Conservation (phyloP, 129 eudicot genomes). For the Chrysanthemum makinoi region DNA sequence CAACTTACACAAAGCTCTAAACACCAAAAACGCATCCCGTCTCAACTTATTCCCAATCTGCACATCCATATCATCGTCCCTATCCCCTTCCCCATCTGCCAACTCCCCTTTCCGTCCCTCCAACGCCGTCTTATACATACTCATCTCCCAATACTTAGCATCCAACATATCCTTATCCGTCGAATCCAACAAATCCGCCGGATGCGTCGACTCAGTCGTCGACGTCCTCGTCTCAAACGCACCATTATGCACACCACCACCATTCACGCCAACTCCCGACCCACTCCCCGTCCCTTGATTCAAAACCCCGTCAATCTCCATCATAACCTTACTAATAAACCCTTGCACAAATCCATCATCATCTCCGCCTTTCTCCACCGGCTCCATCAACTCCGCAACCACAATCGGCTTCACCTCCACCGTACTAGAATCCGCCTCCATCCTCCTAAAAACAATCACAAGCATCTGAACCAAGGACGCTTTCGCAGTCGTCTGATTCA, state of each 20-base stretch:
- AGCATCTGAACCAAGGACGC: constrained; percentile 96
- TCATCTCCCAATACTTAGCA: constrained; percentile 99
- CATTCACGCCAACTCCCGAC: constrained; percentile 42
- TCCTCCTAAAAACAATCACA: constrained; percentile 92
- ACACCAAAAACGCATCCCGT: constrained; percentile 94
- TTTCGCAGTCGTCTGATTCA: constrained; percentile 91
- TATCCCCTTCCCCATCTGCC: constrained; percentile 83
- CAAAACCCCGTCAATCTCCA: constrained; percentile 89
- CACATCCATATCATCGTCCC: constrained; percentile 94
- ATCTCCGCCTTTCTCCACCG: constrained; percentile 62
- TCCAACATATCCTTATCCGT: constrained; percentile 99
- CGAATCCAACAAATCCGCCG: constrained; percentile 95
- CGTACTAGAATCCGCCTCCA: constrained; percentile 93
- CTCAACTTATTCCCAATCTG: constrained; percentile 98
- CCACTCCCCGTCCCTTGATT: constrained; percentile 53
- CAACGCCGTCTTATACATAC: constrained; percentile 97
- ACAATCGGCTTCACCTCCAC: constrained; percentile 93
- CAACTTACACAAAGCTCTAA: constrained; percentile 87
- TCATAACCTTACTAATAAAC: constrained; percentile 88
- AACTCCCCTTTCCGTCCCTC: constrained; percentile 98
- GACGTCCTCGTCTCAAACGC: constrained; percentile 85
- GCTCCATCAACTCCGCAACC: constrained; percentile 92
- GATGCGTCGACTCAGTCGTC: constrained; percentile 81
- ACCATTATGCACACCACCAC: constrained; percentile 75
- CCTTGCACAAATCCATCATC: constrained; percentile 85